Evolutionary conservation across 2,329 filamentous ascomycete species (phyloP).

Genomic region (Colletotrichum sp.): DNA sequence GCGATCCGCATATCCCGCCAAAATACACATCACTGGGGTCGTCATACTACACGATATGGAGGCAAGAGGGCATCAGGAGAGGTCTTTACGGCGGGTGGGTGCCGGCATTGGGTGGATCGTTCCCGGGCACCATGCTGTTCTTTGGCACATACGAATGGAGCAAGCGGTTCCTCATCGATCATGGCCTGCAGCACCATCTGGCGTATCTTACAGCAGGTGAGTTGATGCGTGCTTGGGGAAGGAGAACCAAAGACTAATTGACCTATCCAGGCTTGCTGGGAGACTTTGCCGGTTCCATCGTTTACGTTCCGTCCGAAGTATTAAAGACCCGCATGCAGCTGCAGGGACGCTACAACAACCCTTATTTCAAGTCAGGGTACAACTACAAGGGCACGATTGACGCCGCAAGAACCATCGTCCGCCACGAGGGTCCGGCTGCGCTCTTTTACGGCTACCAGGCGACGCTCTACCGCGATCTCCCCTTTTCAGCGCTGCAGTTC

Average conservation of each 20-base stretch:
- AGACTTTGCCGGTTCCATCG: conserved; percentile 87
- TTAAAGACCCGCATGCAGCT: conserved; percentile 96
- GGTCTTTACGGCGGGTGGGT: conserved; percentile 94
- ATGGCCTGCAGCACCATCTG: conserved; percentile 79
- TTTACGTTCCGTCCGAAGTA: conserved; percentile 97
- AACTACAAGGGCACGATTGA: conserved; percentile 90
- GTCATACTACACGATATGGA: conserved; percentile 90
- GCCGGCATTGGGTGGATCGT: conserved; percentile 89
- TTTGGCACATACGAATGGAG: conserved; percentile 97
- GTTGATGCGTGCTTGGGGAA: conserved; percentile 17
- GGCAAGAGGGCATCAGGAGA: conserved; percentile 85
- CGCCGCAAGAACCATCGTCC: conserved; percentile 84
- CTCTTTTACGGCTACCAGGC: conserved; percentile 98
- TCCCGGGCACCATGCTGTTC: conserved; percentile 92
- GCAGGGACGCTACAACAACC: conserved; percentile 94
- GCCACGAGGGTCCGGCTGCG: conserved; percentile 80
- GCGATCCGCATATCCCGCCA: conserved; percentile 89
- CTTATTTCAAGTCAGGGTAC: conserved; percentile 91
- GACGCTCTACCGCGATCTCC: conserved; percentile 90
- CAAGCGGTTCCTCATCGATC: conserved; percentile 87
- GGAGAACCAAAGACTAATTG: neutral
- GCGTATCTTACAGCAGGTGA: conserved; percentile 86
- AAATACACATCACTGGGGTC: conserved; percentile 91
- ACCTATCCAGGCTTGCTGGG: conserved; percentile 77
- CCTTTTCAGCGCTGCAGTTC: conserved; percentile 95